Conservation (phyloP, 2,329 filamentous ascomycete species). For the Fusarium citri region DNA sequence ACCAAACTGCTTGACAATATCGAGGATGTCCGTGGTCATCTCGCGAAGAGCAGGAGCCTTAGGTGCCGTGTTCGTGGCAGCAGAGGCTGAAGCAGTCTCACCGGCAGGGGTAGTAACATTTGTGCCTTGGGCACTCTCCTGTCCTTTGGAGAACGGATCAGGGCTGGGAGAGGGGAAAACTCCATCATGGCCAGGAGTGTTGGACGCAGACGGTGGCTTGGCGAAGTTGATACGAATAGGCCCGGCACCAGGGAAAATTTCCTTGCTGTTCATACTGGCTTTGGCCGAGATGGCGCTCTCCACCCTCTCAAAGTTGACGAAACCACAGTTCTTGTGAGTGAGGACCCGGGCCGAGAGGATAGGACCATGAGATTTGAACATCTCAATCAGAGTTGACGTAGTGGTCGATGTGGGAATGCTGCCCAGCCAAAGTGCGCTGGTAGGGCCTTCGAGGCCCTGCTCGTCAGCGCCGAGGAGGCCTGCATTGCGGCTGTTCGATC, state of each 20-base stretch:
- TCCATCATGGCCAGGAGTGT: constrained; percentile 89
- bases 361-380: constrained; percentile 92
- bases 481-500: constrained; percentile 74
- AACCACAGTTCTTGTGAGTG: constrained; percentile 98
- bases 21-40: constrained; percentile 83
- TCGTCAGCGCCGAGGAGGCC: constrained; percentile 79
- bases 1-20: constrained; percentile 90
- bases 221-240: constrained; percentile 97
- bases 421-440: constrained; percentile 94
- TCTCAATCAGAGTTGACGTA: constrained; percentile 91
- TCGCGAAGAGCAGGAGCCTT: constrained; percentile 79
- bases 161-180: constrained; percentile 92
- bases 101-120: constrained; percentile 48
- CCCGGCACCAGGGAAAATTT: constrained; percentile 97
- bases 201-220: constrained; percentile 90
- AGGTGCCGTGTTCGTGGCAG: constrained; percentile 60
- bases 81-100: constrained; percentile 52
- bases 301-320: constrained; percentile 94
- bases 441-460: constrained; percentile 85
- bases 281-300: constrained; percentile 94
- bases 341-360: constrained; percentile 93
- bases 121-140: constrained; percentile 56
- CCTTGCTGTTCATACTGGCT: constrained; percentile 89
- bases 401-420: constrained; percentile 98
- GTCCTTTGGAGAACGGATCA: constrained; percentile 77